Evolutionary conservation across 495 filamentous ascomycete species (phyloP).

Genomic region (Penicillium waksmanii): DNA sequence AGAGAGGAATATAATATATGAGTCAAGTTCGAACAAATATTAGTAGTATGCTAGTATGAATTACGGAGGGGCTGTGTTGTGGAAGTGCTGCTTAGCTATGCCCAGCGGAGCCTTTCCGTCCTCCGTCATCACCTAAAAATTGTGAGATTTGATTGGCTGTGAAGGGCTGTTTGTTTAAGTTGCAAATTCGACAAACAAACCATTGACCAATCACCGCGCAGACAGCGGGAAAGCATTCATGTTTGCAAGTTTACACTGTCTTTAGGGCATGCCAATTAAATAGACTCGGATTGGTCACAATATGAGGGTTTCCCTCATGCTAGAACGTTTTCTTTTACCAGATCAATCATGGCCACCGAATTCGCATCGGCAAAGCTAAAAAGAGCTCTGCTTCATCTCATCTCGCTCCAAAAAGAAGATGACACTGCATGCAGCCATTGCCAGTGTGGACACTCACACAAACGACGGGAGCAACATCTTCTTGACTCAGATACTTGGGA

Average conservation of each 20-base stretch:
- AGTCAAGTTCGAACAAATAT: too few relatives aligned
- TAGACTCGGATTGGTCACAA: background rate
- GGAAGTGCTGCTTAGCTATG: too few relatives aligned
- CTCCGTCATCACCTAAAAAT: background rate
- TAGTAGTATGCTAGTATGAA: too few relatives aligned
- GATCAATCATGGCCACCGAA: background rate
- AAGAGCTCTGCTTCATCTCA: background rate
- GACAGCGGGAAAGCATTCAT: background rate
- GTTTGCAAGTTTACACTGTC: background rate
- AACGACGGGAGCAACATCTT: conserved; percentile 12
- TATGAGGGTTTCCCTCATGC: background rate
- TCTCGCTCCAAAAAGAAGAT: background rate
- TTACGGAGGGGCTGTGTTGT: too few relatives aligned
- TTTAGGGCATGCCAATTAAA: background rate
- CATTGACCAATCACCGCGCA: background rate
- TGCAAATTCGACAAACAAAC: background rate
- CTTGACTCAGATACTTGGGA: conserved; percentile 18
- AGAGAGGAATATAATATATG: background rate
- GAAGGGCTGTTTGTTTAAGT: background rate
- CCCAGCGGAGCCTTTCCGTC: background rate
- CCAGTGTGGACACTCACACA: background rate
- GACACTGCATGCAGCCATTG: background rate
- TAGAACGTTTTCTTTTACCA: background rate
- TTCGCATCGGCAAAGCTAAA: background rate
- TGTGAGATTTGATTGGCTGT: background rate